Percentiles rank a stretch among this genome's conserved stretches.
Evolutionary conservation across 345 rosid species (phyloP).

Genomic region (Dipteronia sinensis): DNA sequence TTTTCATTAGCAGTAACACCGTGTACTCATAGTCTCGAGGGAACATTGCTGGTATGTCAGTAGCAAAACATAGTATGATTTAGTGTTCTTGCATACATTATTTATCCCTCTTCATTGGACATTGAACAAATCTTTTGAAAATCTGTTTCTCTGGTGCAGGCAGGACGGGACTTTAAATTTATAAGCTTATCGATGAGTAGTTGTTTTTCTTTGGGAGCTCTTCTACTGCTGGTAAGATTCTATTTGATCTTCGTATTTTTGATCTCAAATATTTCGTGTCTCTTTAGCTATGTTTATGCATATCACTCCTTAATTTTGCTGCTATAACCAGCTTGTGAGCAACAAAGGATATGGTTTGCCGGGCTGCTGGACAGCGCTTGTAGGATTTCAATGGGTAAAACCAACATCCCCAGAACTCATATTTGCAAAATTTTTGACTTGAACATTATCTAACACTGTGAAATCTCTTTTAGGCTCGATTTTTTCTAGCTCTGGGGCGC

Average conservation of each 20-base stretch:
- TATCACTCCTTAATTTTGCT: conserved; percentile 14
- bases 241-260: not conserved
- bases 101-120: too few species aligned
- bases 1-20: conserved; percentile 46
- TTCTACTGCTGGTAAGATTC: conserved; percentile 42
- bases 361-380: conserved; percentile 69
- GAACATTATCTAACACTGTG: not conserved
- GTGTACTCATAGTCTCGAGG: conserved; percentile 54
- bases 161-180: conserved; percentile 57
- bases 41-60: conserved; percentile 50
- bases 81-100: too few species aligned
- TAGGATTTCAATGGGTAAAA: conserved; percentile 81
- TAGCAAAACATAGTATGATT: not conserved
- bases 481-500: conserved; percentile 4
- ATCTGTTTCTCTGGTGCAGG: conserved; percentile 36
- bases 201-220: conserved; percentile 50
- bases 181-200: conserved; percentile 52
- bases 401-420: conserved; percentile 8
- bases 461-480: conserved; percentile 46
- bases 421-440: too few species aligned
- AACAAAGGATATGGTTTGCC: conserved; percentile 64
- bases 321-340: conserved; percentile 47
- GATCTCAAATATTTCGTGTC: not conserved
- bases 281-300: not conserved
- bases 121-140: not conserved